A percentile compares a stretch with the other conserved stretches of the same genome.
Conservation (phyloP, 73 alveolate species). For the Paraurostyla sp. region DNA sequence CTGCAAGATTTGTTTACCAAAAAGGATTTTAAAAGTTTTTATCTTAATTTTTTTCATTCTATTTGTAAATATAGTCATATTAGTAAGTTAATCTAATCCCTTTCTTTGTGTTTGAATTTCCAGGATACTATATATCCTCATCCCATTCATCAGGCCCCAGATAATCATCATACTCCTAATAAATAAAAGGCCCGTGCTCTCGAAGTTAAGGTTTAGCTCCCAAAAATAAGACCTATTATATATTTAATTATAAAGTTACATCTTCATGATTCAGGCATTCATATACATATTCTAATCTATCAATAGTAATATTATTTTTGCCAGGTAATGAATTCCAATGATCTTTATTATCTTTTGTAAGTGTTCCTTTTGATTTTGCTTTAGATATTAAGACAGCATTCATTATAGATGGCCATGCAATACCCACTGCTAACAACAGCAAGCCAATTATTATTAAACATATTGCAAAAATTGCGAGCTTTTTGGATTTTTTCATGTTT, state of each 20-base stretch:
- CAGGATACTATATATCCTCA: constrained; percentile 38
- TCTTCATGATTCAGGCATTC: constrained; percentile 58
- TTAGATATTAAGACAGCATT: not conserved
- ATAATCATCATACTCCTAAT: constrained; percentile 36
- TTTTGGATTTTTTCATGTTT: constrained; percentile 29
- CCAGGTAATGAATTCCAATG: constrained; percentile 70
- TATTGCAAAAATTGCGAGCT: not conserved
- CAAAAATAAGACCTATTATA: not conserved
- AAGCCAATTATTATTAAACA: not conserved
- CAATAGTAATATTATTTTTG: not conserved
- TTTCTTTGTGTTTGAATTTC: not conserved
- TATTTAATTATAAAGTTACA: not conserved
- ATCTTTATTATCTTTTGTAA: not conserved
- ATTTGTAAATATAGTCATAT: not conserved
- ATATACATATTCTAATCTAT: constrained; percentile 25
- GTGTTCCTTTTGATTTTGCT: not conserved
- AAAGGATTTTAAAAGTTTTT: constrained; percentile 25
- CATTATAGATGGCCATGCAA: constrained; percentile 14
- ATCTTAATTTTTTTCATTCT: not conserved
- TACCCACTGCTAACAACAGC: not conserved
- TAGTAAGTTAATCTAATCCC: not conserved
- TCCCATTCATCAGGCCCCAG: constrained; percentile 16
- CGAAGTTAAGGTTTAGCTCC: constrained; percentile 56
- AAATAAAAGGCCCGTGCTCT: constrained; percentile 61
- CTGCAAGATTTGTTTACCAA: constrained; percentile 53